Conservation (phyloP, 306 rosid species). For the Sophora flavescens region DNA sequence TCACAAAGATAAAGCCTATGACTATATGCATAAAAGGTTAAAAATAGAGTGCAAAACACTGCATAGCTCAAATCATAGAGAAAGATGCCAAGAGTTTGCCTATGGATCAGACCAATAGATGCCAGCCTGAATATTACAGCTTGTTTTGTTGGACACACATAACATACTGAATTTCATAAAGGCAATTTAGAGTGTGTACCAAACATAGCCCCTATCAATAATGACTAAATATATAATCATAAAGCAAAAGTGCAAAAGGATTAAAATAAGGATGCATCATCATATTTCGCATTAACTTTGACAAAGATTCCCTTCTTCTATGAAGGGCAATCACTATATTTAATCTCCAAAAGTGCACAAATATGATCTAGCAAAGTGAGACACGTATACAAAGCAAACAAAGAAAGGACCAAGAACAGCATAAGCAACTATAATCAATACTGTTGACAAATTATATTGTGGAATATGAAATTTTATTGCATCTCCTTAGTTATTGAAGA, state of each 20-base stretch:
- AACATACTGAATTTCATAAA: no score
- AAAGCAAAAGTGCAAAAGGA: background rate
- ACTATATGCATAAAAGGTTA: background rate
- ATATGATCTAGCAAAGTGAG: slow-evolving; percentile 12
- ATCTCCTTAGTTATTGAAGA: background rate
- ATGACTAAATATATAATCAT: background rate
- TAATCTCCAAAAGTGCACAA: slow-evolving; percentile 24
- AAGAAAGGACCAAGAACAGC: background rate
- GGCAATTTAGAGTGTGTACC: no score
- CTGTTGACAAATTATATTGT: slow-evolving; percentile 4
- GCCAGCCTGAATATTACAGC: background rate
- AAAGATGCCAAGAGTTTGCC: background rate
- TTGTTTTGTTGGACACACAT: background rate
- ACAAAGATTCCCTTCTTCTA: slow-evolving; percentile 10
- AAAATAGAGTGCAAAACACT: background rate
- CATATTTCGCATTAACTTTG: slow-evolving; percentile 16
- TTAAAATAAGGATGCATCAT: background rate
- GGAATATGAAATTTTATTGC: slow-evolving; percentile 6
- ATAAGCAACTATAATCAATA: background rate
- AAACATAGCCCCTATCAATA: background rate
- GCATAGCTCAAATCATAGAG: slow-evolving; percentile 4
- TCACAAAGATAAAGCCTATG: background rate
- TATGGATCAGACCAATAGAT: background rate
- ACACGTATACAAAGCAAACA: slow-evolving; percentile 10
- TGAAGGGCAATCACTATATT: background rate